A percentile compares a stretch with the other conserved stretches of the same genome.
phyloP scores from a whole-genome alignment of 2,329 filamentous ascomycete species.

The Verticillium klebahnii region DNA sequence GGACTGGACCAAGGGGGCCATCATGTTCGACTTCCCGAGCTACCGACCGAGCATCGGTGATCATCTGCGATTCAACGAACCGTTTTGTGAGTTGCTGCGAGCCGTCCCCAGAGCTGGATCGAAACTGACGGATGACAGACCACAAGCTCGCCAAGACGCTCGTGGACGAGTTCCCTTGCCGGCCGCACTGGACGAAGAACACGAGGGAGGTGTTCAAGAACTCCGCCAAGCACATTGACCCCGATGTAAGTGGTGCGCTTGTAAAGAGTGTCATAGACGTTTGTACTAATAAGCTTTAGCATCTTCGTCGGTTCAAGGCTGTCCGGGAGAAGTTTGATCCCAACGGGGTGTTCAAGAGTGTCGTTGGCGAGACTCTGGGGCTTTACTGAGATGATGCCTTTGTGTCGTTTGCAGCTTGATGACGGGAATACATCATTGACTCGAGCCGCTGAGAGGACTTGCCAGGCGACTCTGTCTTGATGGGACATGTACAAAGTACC shows the following conservation, averaged over 20 bases:
- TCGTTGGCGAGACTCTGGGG: constrained; percentile 44
- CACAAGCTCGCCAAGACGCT: constrained; percentile 39
- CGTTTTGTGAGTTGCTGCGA: constrained; percentile 35
- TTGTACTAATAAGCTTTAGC: constrained; percentile 13
- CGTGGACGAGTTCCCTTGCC: constrained; percentile 44
- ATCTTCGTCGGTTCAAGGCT: constrained; percentile 42
- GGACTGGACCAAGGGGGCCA: constrained; percentile 44
- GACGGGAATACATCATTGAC: too few relatives aligned
- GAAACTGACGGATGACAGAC: constrained; percentile 20
- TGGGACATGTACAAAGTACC: too few relatives aligned
- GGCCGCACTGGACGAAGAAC: constrained; percentile 52
- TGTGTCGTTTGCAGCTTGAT: too few relatives aligned
- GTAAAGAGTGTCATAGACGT: too few relatives aligned
- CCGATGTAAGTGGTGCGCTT: constrained; percentile 24
- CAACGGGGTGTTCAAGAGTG: constrained; percentile 39
- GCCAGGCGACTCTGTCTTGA: too few relatives aligned
- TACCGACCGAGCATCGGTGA: constrained; percentile 41
- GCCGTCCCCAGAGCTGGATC: background rate
- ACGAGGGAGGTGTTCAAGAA: constrained; percentile 40
- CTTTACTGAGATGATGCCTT: constrained; percentile 23
- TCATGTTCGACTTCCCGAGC: constrained; percentile 50
- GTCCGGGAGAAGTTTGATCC: constrained; percentile 44
- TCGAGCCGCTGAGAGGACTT: too few relatives aligned
- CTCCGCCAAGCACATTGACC: constrained; percentile 41
- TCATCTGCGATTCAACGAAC: constrained; percentile 41